Base-by-base conservation (phyloP, 768 basidiomycete species). In the Suillus tomentosus region DNA sequence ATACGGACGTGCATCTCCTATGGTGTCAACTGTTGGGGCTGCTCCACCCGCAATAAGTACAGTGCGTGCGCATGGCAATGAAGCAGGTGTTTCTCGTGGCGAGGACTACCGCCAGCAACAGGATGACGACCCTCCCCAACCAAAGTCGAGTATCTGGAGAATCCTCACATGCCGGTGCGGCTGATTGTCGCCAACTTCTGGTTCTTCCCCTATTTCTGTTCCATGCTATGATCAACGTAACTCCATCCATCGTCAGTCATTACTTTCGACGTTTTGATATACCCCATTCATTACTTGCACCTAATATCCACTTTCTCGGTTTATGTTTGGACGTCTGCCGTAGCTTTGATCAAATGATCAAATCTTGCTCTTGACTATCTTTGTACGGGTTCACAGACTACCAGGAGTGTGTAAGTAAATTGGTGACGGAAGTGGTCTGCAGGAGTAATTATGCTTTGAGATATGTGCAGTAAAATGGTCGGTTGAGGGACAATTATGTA, bases 111-210 rank as follows among this genome's bases (percentile, higher is more conserved):
- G 76, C 58, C 83, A 84, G 50, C 84, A 89, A 72, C 57, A 58
- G 10, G 80, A 84, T 66, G 81, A 80, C 64, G 82, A 86, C 65
- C 82, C 83, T 59, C 79, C 79, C 65, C 80, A 77, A 64, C 85
- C 82, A 65, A 84, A 85, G 75, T 78, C 81, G 62, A 79, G 80
- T 67, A 78, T 91, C 61, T 80, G 89, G 80, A 82, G 84, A 77
- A 84, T 93, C 66, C 77, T 94, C 65, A 92, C 90, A 55, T 94
- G 92, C 78, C 87, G 86, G 71, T 94, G 92, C 79, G 88, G 86
- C 69, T 84, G 76, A 80, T 69, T 57, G 50, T 61, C 17, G 47
- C 61, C 47, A 39, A 31, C 42, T n/a, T 59, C 61, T 62, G 50
- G 62, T 55, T 60, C 69, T 67, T 68, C 66, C 59, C 64, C 60